Conservation (phyloP, 352 stramenopile species). For the Globisporangium okanoganense region DNA sequence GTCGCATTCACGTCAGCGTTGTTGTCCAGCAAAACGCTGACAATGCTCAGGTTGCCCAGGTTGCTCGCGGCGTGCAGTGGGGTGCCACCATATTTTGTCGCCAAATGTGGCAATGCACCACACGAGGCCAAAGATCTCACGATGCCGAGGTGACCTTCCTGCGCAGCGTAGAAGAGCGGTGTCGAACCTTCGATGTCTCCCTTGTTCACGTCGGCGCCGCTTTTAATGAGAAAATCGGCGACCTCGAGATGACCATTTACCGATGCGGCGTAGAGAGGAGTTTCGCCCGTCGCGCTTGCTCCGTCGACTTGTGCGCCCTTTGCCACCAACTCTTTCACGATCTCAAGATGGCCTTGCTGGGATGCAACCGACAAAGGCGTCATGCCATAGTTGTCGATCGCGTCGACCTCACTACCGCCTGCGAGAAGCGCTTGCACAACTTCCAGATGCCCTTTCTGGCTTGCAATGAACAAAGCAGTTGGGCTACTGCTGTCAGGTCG, state of each 20-base stretch:
- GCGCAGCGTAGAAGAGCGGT: neutral
- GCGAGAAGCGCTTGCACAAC: neutral
- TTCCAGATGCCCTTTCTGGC: neutral
- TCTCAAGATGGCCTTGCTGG: neutral
- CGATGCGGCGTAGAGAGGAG: neutral
- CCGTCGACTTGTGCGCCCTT: neutral
- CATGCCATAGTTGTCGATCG: neutral
- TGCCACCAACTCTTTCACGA: neutral
- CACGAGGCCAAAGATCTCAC: neutral
- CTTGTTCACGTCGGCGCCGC: neutral
- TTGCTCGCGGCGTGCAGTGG: neutral
- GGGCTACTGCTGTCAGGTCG: neutral
- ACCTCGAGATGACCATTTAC: neutral
- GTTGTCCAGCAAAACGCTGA: slow-evolving; percentile 38
- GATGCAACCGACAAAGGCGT: neutral
- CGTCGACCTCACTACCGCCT: neutral
- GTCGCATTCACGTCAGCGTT: neutral
- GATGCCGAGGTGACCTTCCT: neutral
- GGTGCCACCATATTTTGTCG: neutral
- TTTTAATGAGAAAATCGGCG: neutral
- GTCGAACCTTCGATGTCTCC: neutral
- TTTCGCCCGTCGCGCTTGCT: neutral
- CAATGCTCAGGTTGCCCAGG: neutral
- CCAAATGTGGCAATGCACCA: neutral
- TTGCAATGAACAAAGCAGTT: neutral